These are phyloP conservation scores for Corynespora cassiicola DNA, from an alignment of 2,329 filamentous ascomycete species.

Conservation along the genomic window DNA sequence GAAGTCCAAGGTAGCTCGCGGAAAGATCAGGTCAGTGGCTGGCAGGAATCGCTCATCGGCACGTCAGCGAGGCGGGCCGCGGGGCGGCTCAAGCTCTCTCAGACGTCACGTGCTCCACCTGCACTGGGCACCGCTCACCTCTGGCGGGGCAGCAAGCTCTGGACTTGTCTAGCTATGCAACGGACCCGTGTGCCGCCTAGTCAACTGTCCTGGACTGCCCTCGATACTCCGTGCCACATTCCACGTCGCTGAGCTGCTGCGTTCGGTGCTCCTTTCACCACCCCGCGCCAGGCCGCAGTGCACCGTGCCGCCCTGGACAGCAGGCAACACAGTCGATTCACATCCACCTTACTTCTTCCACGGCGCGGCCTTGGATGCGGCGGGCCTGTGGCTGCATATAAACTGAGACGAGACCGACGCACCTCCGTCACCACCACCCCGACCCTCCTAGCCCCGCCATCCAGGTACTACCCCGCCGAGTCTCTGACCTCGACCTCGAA, in stretches of 20 bases:
- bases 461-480: constrained; percentile 32
- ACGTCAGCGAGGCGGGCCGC: constrained; percentile 18
- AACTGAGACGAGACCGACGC: constrained; percentile 10
- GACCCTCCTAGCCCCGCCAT: constrained; percentile 18
- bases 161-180: too few species aligned
- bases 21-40: constrained; percentile 26
- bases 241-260: too few species aligned
- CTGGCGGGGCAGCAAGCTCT: too few species aligned
- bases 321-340: constrained; percentile 26
- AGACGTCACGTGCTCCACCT: constrained; percentile 1
- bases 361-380: constrained; percentile 19
- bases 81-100: constrained; percentile 5
- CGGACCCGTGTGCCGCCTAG: too few species aligned
- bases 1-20: constrained; percentile 3
- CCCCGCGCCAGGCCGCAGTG: too few species aligned
- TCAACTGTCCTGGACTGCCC: too few species aligned
- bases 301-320: constrained; percentile 13
- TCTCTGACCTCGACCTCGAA: constrained; percentile 5
- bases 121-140: neutral
- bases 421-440: constrained; percentile 10
- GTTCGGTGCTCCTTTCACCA: too few species aligned
- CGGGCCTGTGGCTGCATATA: constrained; percentile 4
- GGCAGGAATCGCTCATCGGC: constrained; percentile 17
- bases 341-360: constrained; percentile 16
- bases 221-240: too few species aligned